Base-by-base conservation (phyloP, 345 rosid species). In the Hirschfeldia incana region DNA sequence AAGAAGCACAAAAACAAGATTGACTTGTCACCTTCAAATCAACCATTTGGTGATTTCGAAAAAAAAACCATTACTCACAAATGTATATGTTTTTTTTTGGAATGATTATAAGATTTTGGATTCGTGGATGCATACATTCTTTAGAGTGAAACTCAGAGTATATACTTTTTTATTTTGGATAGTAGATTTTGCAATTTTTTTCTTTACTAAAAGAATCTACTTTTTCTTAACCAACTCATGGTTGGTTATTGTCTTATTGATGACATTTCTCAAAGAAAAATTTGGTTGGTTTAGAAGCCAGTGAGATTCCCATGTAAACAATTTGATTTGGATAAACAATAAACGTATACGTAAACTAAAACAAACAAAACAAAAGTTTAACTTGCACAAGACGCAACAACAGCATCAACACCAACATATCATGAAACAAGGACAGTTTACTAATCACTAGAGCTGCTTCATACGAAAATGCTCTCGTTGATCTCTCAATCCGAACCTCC, bases 371-470 rank as follows among this genome's bases (percentile, higher is more conserved):
- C 46, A 51, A 81, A 80, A 21, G 67, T 53, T 64, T 12, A 78
- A 82, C 85, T 79, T 49, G 89, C 92, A 72, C 85, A 84, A 70
- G 91, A 80, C 32, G 83, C 68, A 55, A 75, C 83, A 64, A 27
- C 63, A 67, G 76, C 80, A 74, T 83, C 81, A 67, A 81, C 88
- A 66, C 78, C 83, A 64, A 77, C 68, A 69, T 21, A 21, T 51
- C 73, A 60, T 86, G 84, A 80, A 89, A 94, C 75, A 84, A 78
- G 29, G 90, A 88, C 69, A 94, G 69, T 79, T 87, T 91, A 67
- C 87, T 94, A 53, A 92, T 87, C 17, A 86, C 91, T 59, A 92
- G 78, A 58, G 97, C 96, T 78, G 89, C 88, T 51, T 97, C 95
- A 21, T 49, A 88, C 34, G 91, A 78, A 1, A 97, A 89, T 37